Evolutionary conservation across 352 stramenopile genomes (phyloP).

Genomic region (Globisporangium nagaii): DNA sequence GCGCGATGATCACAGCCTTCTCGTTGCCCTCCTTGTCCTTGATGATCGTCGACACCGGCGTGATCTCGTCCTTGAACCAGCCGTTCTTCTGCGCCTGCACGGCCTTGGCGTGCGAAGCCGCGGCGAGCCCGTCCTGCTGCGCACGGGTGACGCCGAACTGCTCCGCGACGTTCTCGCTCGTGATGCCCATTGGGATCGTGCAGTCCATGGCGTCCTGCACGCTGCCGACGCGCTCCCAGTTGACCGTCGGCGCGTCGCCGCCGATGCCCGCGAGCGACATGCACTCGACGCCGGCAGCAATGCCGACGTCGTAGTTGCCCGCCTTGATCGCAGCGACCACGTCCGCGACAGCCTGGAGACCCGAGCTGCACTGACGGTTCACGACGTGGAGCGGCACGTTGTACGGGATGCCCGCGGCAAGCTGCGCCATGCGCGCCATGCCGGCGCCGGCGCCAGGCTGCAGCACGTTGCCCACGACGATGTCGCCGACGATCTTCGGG

Average conservation of each 20-base stretch:
- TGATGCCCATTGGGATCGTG: conserved; percentile 82
- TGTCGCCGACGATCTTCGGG: conserved; percentile 66
- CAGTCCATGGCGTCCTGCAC: conserved; percentile 79
- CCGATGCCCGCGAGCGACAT: conserved; percentile 73
- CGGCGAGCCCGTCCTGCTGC: conserved; percentile 78
- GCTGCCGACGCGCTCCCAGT: conserved; percentile 45
- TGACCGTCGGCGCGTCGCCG: conserved; percentile 44
- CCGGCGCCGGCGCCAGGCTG: conserved; percentile 67
- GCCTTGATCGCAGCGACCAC: conserved; percentile 74
- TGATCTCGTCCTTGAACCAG: conserved; percentile 88
- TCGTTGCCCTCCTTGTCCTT: conserved; percentile 79
- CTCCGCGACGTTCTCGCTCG: conserved; percentile 83
- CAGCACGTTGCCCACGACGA: conserved; percentile 85
- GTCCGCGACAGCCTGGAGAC: conserved; percentile 79
- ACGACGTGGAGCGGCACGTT: conserved; percentile 65
- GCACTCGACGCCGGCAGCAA: conserved; percentile 82
- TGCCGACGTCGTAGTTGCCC: conserved; percentile 82
- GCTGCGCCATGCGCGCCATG: conserved; percentile 78
- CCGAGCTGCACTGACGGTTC: conserved; percentile 87
- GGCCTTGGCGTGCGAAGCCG: conserved; percentile 72
- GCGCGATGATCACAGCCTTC: conserved; percentile 61
- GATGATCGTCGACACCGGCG: conserved; percentile 67
- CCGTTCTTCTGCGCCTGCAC: conserved; percentile 63
- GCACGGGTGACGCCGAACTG: conserved; percentile 66
- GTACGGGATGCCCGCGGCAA: conserved; percentile 74